These are phyloP conservation scores for Botryotinia globosa DNA, from an alignment of 2,329 filamentous ascomycete genomes.

Conservation along the genomic window DNA sequence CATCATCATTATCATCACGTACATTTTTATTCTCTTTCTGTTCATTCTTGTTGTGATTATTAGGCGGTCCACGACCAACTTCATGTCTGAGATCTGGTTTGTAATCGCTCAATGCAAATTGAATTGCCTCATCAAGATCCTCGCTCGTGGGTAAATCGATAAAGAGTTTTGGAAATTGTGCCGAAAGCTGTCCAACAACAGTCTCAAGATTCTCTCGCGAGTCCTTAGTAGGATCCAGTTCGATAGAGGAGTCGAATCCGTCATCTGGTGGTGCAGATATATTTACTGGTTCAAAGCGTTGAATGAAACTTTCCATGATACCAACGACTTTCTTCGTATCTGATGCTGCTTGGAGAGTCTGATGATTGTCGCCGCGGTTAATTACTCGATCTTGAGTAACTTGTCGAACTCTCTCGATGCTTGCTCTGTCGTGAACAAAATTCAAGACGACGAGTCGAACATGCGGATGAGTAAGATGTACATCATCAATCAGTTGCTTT, in stretches of 20 bases:
- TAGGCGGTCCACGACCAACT: conserved; percentile 55
- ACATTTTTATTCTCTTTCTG: conserved; percentile 17
- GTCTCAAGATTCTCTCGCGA: conserved; percentile 85
- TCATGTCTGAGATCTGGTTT: conserved; percentile 72
- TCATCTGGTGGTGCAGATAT: conserved; percentile 67
- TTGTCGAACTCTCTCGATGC: conserved; percentile 69
- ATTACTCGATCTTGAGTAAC: conserved; percentile 78
- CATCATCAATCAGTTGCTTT: conserved; percentile 79
- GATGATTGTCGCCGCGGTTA: conserved; percentile 88
- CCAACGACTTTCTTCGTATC: conserved; percentile 70
- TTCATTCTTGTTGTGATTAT: conserved; percentile 43
- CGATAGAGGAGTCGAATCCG: conserved; percentile 78
- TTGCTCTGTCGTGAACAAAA: conserved; percentile 70
- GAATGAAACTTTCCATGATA: conserved; percentile 94
- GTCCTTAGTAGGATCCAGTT: conserved; percentile 73
- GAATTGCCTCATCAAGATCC: conserved; percentile 77
- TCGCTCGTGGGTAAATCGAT: conserved; percentile 65
- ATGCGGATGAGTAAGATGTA: conserved; percentile 59
- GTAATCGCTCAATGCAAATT: conserved; percentile 72
- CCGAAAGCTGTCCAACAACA: conserved; percentile 67
- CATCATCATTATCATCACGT: background rate
- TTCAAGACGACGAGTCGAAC: conserved; percentile 81
- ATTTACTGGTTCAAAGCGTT: conserved; percentile 78
- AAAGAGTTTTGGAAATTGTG: conserved; percentile 75
- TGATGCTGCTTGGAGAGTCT: conserved; percentile 88